Evolutionary conservation across 2,329 filamentous ascomycete species (phyloP).

Genomic region (Graphiopsis chlorocephala): DNA sequence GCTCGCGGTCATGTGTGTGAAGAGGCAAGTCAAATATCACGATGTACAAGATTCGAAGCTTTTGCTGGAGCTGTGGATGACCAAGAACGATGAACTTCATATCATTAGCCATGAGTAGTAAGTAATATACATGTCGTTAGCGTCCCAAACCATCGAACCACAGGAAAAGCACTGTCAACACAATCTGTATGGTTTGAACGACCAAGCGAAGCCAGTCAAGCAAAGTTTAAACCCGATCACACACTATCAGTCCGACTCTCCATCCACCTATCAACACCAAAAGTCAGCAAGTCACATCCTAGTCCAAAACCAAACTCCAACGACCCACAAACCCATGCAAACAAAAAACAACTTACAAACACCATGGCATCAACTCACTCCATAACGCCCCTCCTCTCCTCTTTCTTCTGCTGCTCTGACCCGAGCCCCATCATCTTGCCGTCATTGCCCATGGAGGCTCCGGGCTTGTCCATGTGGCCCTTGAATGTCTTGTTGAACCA

Average conservation of each 20-base stretch:
- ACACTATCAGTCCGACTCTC: slow-evolving; percentile 13
- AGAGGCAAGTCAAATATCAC: too few relatives aligned
- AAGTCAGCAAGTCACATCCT: background rate
- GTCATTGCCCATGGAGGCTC: slow-evolving; percentile 9
- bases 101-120: background rate
- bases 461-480: slow-evolving; percentile 21
- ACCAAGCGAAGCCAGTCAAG: background rate
- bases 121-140: background rate
- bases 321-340: background rate
- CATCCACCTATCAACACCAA: background rate
- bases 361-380: slow-evolving; percentile 19
- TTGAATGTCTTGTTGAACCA: slow-evolving; percentile 33
- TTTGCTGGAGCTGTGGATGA: background rate
- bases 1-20: too few relatives aligned
- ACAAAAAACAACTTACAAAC: background rate
- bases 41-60: background rate
- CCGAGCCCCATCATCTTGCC: slow-evolving; percentile 10
- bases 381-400: slow-evolving; percentile 25
- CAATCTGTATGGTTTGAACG: background rate
- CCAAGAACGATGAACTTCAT: background rate
- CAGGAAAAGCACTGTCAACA: background rate
- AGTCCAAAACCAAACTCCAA: background rate
- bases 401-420: slow-evolving; percentile 10
- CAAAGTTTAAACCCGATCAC: background rate
- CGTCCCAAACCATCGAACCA: background rate